Conservation (phyloP, 2,329 filamentous ascomycete species). For the Sporothrix luriei region DNA sequence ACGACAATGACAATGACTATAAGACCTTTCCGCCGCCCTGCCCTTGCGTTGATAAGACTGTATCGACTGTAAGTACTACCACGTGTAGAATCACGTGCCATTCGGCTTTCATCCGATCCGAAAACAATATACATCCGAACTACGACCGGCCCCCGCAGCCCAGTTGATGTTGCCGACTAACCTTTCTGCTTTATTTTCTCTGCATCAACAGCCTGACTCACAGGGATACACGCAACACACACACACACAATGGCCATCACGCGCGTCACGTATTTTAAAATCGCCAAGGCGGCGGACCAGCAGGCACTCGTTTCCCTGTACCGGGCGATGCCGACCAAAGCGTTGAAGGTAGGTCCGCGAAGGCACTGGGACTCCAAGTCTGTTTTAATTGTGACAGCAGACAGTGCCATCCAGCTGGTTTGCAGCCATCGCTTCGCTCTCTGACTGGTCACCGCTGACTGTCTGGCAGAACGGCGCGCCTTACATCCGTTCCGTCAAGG, state of each 20-base stretch:
- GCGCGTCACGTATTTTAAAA: conserved; percentile 58
- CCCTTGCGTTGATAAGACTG: too few species aligned
- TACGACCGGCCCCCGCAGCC: too few species aligned
- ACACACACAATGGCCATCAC: conserved; percentile 15
- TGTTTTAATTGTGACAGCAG: too few species aligned
- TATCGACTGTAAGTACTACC: background rate
- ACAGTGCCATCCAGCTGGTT: too few species aligned
- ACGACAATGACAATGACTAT: too few species aligned
- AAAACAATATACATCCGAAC: background rate
- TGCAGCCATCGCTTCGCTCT: background rate
- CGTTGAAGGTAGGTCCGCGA: conserved; percentile 47
- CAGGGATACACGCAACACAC: background rate
- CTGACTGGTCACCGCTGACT: background rate
- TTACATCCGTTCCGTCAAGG: conserved; percentile 64
- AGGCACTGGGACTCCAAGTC: background rate
- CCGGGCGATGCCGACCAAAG: conserved; percentile 45
- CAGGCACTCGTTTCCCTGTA: conserved; percentile 51
- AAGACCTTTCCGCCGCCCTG: too few species aligned
- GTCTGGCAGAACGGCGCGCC: conserved; percentile 64
- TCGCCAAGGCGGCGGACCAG: conserved; percentile 50
- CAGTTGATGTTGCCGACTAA: background rate
- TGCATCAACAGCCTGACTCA: background rate
- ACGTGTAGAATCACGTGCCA: background rate
- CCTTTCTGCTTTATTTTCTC: background rate
- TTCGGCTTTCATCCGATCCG: conserved; percentile 8